phyloP scores from a whole-genome alignment of 306 rosid species.

The Cucurbita moschata region DNA sequence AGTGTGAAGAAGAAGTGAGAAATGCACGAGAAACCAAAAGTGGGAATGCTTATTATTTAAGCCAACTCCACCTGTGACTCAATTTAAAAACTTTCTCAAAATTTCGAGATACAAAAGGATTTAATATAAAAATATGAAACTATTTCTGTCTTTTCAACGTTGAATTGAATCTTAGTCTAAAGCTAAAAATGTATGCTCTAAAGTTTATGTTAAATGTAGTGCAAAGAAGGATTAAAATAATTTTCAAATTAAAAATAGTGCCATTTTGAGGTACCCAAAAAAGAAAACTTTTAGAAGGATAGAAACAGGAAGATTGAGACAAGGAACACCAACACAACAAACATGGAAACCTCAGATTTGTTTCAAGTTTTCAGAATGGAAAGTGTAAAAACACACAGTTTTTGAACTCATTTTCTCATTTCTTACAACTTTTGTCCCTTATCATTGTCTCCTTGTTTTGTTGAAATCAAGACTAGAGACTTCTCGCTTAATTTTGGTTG shows the following conservation, averaged over 20 bases:
- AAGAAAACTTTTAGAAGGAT: background rate
- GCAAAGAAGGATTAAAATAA: background rate
- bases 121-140: too few species aligned
- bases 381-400: background rate
- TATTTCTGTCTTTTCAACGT: background rate
- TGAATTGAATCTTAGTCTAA: background rate
- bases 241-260: background rate
- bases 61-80: background rate
- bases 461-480: background rate
- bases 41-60: background rate
- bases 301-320: background rate
- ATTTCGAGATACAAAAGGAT: too few species aligned
- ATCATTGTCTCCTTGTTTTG: background rate
- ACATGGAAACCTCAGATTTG: background rate
- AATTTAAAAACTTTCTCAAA: too few species aligned
- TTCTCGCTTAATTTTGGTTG: background rate
- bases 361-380: background rate
- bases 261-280: background rate
- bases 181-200: background rate
- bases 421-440: background rate
- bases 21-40: conserved; percentile 12
- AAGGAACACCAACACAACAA: background rate
- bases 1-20: background rate
- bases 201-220: background rate
- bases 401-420: background rate